These are phyloP conservation scores for Cladophialophora yegresii DNA, from an alignment of 2,329 filamentous ascomycete species.

Conservation along the genomic window DNA sequence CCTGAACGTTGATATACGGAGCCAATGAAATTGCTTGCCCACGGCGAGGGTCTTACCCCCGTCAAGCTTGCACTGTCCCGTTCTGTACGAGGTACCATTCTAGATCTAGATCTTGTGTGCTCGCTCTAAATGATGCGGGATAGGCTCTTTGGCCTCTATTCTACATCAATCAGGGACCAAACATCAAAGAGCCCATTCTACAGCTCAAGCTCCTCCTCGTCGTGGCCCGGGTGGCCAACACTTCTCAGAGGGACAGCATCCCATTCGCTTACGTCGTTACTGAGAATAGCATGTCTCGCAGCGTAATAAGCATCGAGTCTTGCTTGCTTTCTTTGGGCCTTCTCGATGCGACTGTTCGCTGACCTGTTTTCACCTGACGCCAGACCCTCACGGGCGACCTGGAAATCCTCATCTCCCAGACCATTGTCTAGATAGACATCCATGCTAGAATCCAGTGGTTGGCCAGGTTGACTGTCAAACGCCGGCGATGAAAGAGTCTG, in stretches of 20 bases:
- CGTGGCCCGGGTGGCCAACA: slow-evolving; percentile 28
- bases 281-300: slow-evolving; percentile 27
- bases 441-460: not conserved
- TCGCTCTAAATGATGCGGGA: not conserved
- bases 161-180: not conserved
- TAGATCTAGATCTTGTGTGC: not conserved
- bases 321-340: slow-evolving; percentile 7
- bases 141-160: not conserved
- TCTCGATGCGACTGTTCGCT: not conserved
- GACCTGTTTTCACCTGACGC: not conserved
- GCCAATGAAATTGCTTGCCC: slow-evolving; percentile 1
- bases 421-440: not conserved
- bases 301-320: slow-evolving; percentile 31
- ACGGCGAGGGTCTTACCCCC: no score
- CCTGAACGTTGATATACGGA: not conserved
- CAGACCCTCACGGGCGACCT: not conserved
- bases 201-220: slow-evolving; percentile 30
- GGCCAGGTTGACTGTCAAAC: slow-evolving; percentile 7
- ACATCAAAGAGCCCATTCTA: not conserved
- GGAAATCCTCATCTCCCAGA: not conserved
- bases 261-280: slow-evolving; percentile 29
- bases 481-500: not conserved
- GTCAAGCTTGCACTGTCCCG: slow-evolving; percentile 1
- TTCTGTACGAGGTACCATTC: not conserved
- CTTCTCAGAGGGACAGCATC: slow-evolving; percentile 29